These are phyloP conservation scores for Rhodotorula sp. DNA, from an alignment of 1,284 basidiomycete species.

Conservation along the genomic window DNA sequence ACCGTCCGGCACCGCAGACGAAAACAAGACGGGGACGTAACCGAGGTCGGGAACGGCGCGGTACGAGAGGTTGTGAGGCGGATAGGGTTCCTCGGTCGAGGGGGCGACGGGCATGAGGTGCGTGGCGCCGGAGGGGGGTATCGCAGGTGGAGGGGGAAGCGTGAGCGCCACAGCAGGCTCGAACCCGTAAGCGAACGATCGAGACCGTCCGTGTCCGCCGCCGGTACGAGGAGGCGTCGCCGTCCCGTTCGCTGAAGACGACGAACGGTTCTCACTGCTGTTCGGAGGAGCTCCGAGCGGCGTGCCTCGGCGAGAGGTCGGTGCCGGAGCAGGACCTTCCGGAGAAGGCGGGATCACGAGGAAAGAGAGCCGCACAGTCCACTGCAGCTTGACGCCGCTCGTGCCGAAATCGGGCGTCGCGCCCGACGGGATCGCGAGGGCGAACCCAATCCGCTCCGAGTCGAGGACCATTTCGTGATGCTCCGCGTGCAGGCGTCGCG, in stretches of 20 bases:
- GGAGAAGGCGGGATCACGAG: constrained; percentile 64
- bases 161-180: constrained; percentile 40
- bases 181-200: constrained; percentile 44
- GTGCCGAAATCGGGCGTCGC: constrained; percentile 73
- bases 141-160: constrained; percentile 33
- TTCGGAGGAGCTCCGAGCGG: not conserved
- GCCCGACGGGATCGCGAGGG: constrained; percentile 83
- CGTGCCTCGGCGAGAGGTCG: constrained; percentile 54
- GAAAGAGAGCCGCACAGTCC: constrained; percentile 77
- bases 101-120: constrained; percentile 43
- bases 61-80: constrained; percentile 30
- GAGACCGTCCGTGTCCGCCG: constrained; percentile 37
- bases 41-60: constrained; percentile 45
- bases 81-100: constrained; percentile 2
- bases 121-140: constrained; percentile 40
- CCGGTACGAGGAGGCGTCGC: constrained; percentile 50
- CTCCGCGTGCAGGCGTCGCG: constrained; percentile 72
- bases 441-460: constrained; percentile 71
- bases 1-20: constrained; percentile 19
- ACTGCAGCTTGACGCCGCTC: constrained; percentile 69
- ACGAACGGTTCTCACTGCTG: too few species aligned
- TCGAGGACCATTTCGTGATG: constrained; percentile 71
- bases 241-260: not conserved
- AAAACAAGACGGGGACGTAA: constrained; percentile 44
- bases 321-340: constrained; percentile 57